Base-by-base conservation (phyloP, 2,329 filamentous ascomycete genomes). In the Lojkania enalia region DNA sequence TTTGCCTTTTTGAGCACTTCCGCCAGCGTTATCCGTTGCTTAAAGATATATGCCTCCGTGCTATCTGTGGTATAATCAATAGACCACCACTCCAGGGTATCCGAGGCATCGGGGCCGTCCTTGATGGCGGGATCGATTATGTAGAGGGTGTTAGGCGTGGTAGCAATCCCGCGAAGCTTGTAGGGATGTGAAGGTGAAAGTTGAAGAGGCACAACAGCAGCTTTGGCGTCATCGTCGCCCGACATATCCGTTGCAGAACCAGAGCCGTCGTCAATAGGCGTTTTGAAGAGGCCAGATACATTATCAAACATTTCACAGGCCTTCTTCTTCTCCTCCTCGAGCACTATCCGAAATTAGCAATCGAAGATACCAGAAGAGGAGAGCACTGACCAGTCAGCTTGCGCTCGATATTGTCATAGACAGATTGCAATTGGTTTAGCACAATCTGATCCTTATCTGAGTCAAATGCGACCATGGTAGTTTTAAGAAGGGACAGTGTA, bases 101-200 rank as follows among this genome's bases (percentile, higher is more conserved):
- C 46, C 9, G 54, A 44, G 1, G 38, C 37, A 20, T 57, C 52
- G 14, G 59, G 54, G n/a, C n/a, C n/a, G n/a, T n/a, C n/a, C 3
- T 50, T 40, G 5, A 48, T 52, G 41, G 57, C 65, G 4, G 69
- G 71, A 19, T 73, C 71, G 14, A 81, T 70, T 13, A 85, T 63
- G 54, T 84, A 85, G 23, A 77, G 80, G 19, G 82, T 73, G 54
- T 80, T 76, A 1, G 78, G 73, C 37, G 77, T 74, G 3, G 81
- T 84, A 27, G 79, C 79, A 4, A 84, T 77, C 20, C 82, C 82
- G 33, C 77, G 75, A 16, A 85, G 71, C 1, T 75, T 76, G 57
- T 84, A 84, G 38, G 73, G 76, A 53, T 59, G 39, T 7, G 53
- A 42, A 51, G 61, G 23, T 25, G 35, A 6, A 1, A 39, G 19